Evolutionary conservation across 305 asterid genomes (phyloP), one percentile per base, ranked within the genome.

Genomic region (Fraxinus floribunda): DNA sequence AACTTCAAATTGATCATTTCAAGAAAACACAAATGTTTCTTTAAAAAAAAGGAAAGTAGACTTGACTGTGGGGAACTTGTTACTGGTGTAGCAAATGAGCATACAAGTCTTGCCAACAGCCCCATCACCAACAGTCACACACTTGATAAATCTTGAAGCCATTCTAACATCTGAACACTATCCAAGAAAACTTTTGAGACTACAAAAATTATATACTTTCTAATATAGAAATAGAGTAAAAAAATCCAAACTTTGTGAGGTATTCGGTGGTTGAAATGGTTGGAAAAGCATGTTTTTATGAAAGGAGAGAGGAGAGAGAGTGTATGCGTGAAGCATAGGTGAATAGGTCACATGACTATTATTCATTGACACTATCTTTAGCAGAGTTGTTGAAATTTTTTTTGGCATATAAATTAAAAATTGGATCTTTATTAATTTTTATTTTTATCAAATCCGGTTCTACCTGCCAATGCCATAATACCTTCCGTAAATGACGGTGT

Each of bases 41-140:
- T 30, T 15, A 26, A 52, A 84, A 75, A 83, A 79, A 46, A 26
- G 74, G 38, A 15, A 66, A 49, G 60, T 46, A 57, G 26, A 88
- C 93, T 29, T 94, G 52, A 95, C 99, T 72, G 98, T 95, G 68
- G 99, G 99, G 82, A 95, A 95, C 82, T 94, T 94, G 92, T 95
- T 95, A 80, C 98, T 94, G 88, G 99, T 95, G 83, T 94, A 95
- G 92, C 98, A 95, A 80, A 95, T 95, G 52, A 94, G 98, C 98
- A 95, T 94, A 94, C 99, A 95, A 76, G 99, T 95, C 88, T 94
- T 95, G 84, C 99, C 99, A 62, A 95, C 99, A 82, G 99, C 99
- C 13, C 99, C 98, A 93, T 95, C 99, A 77, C 99, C 98, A 83
- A 95, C 98, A 52, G 98, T 95, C 79, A 95, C 99, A 88, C 99